These are phyloP conservation scores for Aspergillus hortae DNA, from an alignment of 2,329 filamentous ascomycete species.

Conservation along the genomic window DNA sequence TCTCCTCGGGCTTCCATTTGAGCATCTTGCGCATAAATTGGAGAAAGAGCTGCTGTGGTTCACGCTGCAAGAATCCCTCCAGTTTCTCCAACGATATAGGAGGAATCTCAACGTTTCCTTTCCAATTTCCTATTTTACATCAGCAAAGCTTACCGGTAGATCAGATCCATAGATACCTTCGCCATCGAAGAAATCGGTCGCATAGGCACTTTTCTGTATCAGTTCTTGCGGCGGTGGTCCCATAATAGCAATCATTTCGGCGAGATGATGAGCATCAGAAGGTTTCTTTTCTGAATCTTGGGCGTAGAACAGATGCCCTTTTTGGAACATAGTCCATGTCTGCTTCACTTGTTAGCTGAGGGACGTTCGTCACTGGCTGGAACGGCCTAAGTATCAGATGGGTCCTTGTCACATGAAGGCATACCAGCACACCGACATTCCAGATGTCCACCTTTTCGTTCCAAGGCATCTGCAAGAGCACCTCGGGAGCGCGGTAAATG, in stretches of 20 bases:
- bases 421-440: slow-evolving; percentile 22
- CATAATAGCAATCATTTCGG: slow-evolving; percentile 33
- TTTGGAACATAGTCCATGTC: slow-evolving; percentile 23
- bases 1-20: slow-evolving; percentile 14
- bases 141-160: background rate
- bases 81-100: slow-evolving; percentile 12
- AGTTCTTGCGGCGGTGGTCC: slow-evolving; percentile 35
- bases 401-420: background rate
- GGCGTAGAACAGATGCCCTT: slow-evolving; percentile 17
- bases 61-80: slow-evolving; percentile 11
- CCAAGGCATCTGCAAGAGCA: slow-evolving; percentile 22
- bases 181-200: slow-evolving; percentile 15
- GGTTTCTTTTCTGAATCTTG: slow-evolving; percentile 4
- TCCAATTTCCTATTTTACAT: slow-evolving; percentile 16
- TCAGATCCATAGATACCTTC: slow-evolving; percentile 7
- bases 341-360: slow-evolving; percentile 1
- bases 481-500: slow-evolving; percentile 22
- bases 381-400: no score
- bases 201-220: slow-evolving; percentile 27
- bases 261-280: background rate
- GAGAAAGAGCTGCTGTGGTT: slow-evolving; percentile 14
- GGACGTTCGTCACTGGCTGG: no score
- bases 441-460: slow-evolving; percentile 25
- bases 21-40: slow-evolving; percentile 20
- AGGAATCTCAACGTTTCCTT: slow-evolving; percentile 9